Percentiles rank a stretch among this genome's conserved stretches.
Evolutionary conservation across 257 asterid species (phyloP).

Genomic region (Primulina tabacum): DNA sequence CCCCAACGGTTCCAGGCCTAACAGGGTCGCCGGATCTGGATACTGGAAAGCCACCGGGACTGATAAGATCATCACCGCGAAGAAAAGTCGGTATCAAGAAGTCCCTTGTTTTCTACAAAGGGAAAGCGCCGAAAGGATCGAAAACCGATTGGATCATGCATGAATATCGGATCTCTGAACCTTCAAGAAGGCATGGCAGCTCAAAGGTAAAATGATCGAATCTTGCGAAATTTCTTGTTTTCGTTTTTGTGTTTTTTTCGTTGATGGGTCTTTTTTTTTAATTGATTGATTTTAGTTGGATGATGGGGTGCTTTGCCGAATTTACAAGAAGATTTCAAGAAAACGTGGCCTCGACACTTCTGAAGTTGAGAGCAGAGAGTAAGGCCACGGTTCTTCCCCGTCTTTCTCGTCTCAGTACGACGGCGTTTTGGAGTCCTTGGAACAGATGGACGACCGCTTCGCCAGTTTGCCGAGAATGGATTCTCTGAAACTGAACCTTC

Average conservation of each 20-base stretch:
- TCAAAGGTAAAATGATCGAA: slow-evolving; percentile 3
- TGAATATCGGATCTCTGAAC: slow-evolving; percentile 12
- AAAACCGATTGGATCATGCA: slow-evolving; percentile 27
- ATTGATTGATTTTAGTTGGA: slow-evolving; percentile 42
- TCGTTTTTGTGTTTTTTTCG: too few species aligned
- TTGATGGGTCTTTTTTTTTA: too few species aligned
- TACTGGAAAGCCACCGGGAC: slow-evolving; percentile 63
- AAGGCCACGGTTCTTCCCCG: slow-evolving; percentile 13
- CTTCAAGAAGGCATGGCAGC: slow-evolving; percentile 11
- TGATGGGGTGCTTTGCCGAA: slow-evolving; percentile 83
- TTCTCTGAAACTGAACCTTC: slow-evolving; percentile 38
- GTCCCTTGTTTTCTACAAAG: slow-evolving; percentile 26
- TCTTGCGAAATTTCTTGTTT: not conserved
- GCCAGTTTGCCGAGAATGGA: slow-evolving; percentile 35
- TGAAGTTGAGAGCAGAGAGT: too few species aligned
- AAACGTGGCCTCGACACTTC: slow-evolving; percentile 37
- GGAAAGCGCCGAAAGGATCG: slow-evolving; percentile 25
- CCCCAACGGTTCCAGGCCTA: slow-evolving; percentile 55
- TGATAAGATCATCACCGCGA: slow-evolving; percentile 38
- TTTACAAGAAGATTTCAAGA: slow-evolving; percentile 63
- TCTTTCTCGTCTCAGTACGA: slow-evolving; percentile 51
- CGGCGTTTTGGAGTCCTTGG: slow-evolving; percentile 42
- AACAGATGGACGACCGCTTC: slow-evolving; percentile 41
- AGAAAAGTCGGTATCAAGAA: slow-evolving; percentile 48
- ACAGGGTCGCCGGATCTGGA: slow-evolving; percentile 50